These are phyloP conservation scores for Aspergillus candidus DNA, from an alignment of 2,329 filamentous ascomycete species.

Conservation along the genomic window DNA sequence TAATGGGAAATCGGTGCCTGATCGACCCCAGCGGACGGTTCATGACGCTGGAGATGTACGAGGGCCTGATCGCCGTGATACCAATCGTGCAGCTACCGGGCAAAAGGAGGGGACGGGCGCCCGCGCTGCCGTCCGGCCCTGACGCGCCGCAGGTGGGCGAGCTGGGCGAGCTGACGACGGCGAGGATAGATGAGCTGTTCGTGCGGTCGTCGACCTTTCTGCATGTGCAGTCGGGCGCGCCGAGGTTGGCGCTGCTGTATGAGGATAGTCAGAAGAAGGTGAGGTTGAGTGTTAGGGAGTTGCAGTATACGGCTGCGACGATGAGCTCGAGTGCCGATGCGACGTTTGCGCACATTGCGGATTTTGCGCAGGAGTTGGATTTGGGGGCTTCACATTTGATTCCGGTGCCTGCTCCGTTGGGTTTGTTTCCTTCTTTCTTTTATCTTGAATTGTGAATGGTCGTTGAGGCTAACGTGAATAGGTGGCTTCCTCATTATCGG, in stretches of 20 bases:
- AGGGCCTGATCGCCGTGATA: slow-evolving; percentile 61
- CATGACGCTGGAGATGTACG: slow-evolving; percentile 62
- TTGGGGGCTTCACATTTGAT: slow-evolving; percentile 57
- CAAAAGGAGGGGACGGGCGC: slow-evolving; percentile 35
- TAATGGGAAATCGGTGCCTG: slow-evolving; percentile 74
- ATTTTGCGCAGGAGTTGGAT: slow-evolving; percentile 51
- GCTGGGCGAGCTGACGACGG: slow-evolving; percentile 56
- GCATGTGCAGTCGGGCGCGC: slow-evolving; percentile 48
- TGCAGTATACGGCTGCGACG: slow-evolving; percentile 47
- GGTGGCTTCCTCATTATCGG: slow-evolving; percentile 70
- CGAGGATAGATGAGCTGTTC: slow-evolving; percentile 60
- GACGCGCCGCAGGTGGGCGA: slow-evolving; percentile 44
- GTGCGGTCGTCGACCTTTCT: slow-evolving; percentile 62
- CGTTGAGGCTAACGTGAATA: slow-evolving; percentile 41
- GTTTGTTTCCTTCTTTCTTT: slow-evolving; percentile 22
- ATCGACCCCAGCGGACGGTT: slow-evolving; percentile 72
- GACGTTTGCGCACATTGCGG: slow-evolving; percentile 49
- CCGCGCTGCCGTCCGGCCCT: slow-evolving; percentile 18
- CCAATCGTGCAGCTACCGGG: slow-evolving; percentile 53
- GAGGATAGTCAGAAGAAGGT: slow-evolving; percentile 56
- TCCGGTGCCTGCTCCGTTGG: slow-evolving; percentile 53
- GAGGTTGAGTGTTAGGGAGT: slow-evolving; percentile 49
- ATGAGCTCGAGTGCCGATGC: slow-evolving; percentile 44
- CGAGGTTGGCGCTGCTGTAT: slow-evolving; percentile 60
- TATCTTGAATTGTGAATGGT: too few species aligned